phyloP scores from a whole-genome alignment of 768 basidiomycete species.

The Auricularia auricula-judae region DNA sequence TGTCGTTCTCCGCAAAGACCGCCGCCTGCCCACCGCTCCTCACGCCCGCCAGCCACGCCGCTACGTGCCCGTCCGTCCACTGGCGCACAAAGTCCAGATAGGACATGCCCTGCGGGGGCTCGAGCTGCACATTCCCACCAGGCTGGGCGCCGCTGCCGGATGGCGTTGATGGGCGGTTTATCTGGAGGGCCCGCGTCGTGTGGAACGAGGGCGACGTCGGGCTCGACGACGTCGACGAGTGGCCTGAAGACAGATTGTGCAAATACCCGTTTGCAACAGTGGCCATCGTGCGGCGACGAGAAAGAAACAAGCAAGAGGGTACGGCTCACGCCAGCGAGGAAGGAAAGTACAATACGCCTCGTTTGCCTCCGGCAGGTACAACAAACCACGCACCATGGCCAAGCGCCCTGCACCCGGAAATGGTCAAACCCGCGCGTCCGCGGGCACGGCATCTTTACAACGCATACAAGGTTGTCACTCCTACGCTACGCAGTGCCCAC shows the following conservation, averaged over 20 bases:
- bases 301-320: background rate
- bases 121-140: constrained; percentile 16
- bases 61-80: constrained; percentile 63
- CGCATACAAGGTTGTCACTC: background rate
- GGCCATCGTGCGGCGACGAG: background rate
- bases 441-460: background rate
- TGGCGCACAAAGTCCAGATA: constrained; percentile 18
- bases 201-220: constrained; percentile 5
- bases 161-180: background rate
- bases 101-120: constrained; percentile 3
- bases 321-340: background rate
- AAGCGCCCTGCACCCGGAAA: background rate
- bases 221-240: constrained; percentile 4
- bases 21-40: constrained; percentile 59
- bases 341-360: background rate
- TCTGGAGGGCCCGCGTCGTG: background rate
- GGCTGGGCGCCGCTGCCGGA: constrained; percentile 14
- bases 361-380: background rate
- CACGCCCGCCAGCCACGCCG: constrained; percentile 68
- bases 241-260: background rate
- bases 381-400: background rate
- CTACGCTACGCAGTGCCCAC: background rate
- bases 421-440: background rate
- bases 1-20: constrained; percentile 77
- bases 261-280: background rate